Evolutionary conservation across 169 alveolate species (phyloP).

Genomic region (Eimeria sp.): DNA sequence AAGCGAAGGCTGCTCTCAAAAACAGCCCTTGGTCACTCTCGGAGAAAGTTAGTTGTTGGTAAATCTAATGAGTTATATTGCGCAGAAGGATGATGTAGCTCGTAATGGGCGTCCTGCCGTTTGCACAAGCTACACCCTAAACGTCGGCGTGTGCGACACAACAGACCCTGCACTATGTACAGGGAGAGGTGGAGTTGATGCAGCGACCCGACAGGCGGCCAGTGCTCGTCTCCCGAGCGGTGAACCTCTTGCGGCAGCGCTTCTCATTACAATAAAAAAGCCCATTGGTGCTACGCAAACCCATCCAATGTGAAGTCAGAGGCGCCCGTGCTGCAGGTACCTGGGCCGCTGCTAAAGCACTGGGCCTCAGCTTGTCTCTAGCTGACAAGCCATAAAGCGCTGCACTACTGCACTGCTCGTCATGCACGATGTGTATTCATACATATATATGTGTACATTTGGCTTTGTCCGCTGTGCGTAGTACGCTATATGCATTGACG

Average conservation of each 20-base stretch:
- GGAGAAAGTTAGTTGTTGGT: not conserved
- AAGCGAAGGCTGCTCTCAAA: not conserved
- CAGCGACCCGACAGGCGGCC: not conserved
- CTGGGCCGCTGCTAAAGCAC: not conserved
- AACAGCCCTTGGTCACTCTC: not conserved
- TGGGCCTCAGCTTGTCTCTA: constrained; percentile 9
- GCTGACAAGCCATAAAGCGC: constrained; percentile 6
- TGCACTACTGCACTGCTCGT: constrained; percentile 10
- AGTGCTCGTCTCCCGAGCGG: not conserved
- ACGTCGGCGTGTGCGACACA: not conserved
- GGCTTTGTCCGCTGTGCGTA: constrained; percentile 32
- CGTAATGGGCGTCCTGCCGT: not conserved
- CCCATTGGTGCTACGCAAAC: not conserved
- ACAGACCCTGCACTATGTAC: not conserved
- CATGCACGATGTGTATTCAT: not conserved
- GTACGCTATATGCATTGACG: not conserved
- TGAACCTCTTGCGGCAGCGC: not conserved
- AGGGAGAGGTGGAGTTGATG: not conserved
- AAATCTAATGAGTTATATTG: not conserved
- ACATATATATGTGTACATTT: not conserved
- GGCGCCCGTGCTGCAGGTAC: not conserved
- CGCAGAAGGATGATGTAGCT: not conserved
- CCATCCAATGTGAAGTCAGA: not conserved
- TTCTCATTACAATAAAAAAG: not conserved
- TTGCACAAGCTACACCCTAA: not conserved